phyloP scores from a whole-genome alignment of 495 filamentous ascomycete species.

The Tricharina praecox region DNA sequence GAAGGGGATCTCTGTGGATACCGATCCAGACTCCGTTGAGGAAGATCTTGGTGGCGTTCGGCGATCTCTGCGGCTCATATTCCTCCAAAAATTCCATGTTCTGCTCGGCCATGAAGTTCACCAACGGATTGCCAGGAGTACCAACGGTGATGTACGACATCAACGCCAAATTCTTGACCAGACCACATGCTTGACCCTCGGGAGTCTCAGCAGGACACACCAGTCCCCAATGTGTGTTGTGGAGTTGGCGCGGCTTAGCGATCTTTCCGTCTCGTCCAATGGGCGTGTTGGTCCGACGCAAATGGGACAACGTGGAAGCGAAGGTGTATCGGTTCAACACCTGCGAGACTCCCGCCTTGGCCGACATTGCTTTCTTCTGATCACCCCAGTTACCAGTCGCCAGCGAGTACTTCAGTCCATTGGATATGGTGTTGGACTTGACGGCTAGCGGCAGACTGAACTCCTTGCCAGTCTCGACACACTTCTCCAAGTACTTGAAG shows the following conservation, averaged over 20 bases:
- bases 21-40: slow-evolving; percentile 97
- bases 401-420: slow-evolving; percentile 86
- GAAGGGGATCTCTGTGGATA: slow-evolving; percentile 63
- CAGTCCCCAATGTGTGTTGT: slow-evolving; percentile 97
- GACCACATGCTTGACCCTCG: slow-evolving; percentile 93
- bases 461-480: slow-evolving; percentile 70
- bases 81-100: slow-evolving; percentile 95
- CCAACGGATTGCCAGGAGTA: slow-evolving; percentile 70
- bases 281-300: slow-evolving; percentile 90
- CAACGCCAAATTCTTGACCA: slow-evolving; percentile 94
- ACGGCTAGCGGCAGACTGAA: slow-evolving; percentile 81
- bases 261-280: slow-evolving; percentile 97
- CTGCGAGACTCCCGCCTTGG: slow-evolving; percentile 93
- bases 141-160: slow-evolving; percentile 98
- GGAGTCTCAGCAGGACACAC: slow-evolving; percentile 96
- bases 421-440: slow-evolving; percentile 77
- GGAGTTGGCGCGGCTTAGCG: slow-evolving; percentile 89
- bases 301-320: slow-evolving; percentile 86
- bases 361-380: slow-evolving; percentile 88
- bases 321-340: slow-evolving; percentile 97
- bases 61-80: slow-evolving; percentile 74
- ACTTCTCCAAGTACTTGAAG: slow-evolving; percentile 72
- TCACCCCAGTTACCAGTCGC: slow-evolving; percentile 99
- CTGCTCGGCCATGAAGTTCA: slow-evolving; percentile 83
- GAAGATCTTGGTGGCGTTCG: slow-evolving; percentile 92